Conservation (phyloP, 495 filamentous ascomycete species). For the Apiosordaria backusii region DNA sequence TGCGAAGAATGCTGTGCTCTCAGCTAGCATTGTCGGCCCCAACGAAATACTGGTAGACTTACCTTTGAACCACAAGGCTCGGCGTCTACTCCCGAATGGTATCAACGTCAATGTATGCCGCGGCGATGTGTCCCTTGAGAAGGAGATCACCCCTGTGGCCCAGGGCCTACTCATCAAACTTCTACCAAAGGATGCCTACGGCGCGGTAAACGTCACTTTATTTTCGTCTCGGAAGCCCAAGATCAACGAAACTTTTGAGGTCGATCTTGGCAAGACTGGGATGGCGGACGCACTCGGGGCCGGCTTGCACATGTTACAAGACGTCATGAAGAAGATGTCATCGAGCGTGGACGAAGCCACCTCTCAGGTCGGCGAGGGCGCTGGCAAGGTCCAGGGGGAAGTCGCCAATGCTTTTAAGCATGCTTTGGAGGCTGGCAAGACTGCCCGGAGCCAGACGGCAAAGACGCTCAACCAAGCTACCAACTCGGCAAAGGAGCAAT, state of each 20-base stretch:
- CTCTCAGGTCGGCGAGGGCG: constrained; percentile 33
- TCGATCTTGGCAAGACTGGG: constrained; percentile 41
- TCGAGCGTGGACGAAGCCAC: constrained; percentile 32
- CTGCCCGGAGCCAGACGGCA: constrained; percentile 19
- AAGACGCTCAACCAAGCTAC: constrained; percentile 26
- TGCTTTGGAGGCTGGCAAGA: constrained; percentile 26
- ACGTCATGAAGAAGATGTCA: constrained; percentile 33
- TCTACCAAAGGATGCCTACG: constrained; percentile 38
- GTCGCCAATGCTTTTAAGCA: constrained; percentile 31
- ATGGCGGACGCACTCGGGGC: constrained; percentile 37
- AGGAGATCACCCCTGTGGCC: constrained; percentile 40
- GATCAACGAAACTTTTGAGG: constrained; percentile 44
- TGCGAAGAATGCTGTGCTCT: constrained; percentile 34
- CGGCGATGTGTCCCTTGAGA: constrained; percentile 36
- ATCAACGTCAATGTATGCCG: constrained; percentile 45
- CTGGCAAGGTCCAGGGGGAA: constrained; percentile 32
- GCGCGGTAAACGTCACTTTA: constrained; percentile 42
- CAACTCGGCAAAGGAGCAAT: constrained; percentile 19
- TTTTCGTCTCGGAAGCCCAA: constrained; percentile 42
- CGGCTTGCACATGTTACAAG: constrained; percentile 38
- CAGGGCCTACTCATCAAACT: constrained; percentile 47
- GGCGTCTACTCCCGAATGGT: constrained; percentile 41
- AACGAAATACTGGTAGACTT: constrained; percentile 42
- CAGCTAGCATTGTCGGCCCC: constrained; percentile 33
- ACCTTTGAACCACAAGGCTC: constrained; percentile 35